phyloP scores from a whole-genome alignment of 176 grass and related monocot genomes.

The Juncus effusus region DNA sequence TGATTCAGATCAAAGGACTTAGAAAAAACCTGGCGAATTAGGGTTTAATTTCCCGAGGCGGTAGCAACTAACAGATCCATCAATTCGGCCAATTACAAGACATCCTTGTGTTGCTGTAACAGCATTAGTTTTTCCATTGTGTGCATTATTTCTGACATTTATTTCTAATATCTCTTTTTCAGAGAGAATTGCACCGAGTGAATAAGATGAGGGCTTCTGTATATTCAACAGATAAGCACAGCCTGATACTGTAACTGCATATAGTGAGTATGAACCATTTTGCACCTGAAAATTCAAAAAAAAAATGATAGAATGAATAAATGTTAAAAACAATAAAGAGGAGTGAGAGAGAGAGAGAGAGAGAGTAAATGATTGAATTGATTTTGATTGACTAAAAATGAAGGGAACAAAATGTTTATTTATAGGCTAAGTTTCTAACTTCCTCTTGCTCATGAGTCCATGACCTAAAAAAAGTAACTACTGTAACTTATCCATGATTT shows the following conservation, averaged over 20 bases:
- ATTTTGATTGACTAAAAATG: background rate
- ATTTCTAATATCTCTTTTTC: conserved; percentile 57
- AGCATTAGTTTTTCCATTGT: conserved; percentile 65
- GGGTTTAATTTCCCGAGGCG: conserved; percentile 71
- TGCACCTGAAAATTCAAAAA: conserved; percentile 35
- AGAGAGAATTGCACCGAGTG: conserved; percentile 63
- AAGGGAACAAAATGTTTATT: no score
- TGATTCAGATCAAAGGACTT: background rate
- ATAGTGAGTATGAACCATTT: conserved; percentile 49
- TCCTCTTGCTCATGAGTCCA: no score
- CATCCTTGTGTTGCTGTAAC: conserved; percentile 55
- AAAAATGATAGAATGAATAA: no score
- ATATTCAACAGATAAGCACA: conserved; percentile 62
- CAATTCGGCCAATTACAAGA: conserved; percentile 66
- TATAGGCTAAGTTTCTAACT: no score
- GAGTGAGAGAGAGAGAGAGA: conserved; percentile 1
- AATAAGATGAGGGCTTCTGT: conserved; percentile 57
- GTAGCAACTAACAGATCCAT: conserved; percentile 79
- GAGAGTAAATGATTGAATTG: conserved; percentile 14
- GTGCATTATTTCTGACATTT: conserved; percentile 52
- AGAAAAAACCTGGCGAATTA: conserved; percentile 56
- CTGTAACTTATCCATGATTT: no score
- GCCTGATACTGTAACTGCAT: conserved; percentile 70
- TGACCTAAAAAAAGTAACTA: no score
- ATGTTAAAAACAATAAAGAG: conserved; percentile 12